These are phyloP conservation scores for Amanita muscaria DNA, from an alignment of 768 basidiomycete species.

Conservation along the genomic window DNA sequence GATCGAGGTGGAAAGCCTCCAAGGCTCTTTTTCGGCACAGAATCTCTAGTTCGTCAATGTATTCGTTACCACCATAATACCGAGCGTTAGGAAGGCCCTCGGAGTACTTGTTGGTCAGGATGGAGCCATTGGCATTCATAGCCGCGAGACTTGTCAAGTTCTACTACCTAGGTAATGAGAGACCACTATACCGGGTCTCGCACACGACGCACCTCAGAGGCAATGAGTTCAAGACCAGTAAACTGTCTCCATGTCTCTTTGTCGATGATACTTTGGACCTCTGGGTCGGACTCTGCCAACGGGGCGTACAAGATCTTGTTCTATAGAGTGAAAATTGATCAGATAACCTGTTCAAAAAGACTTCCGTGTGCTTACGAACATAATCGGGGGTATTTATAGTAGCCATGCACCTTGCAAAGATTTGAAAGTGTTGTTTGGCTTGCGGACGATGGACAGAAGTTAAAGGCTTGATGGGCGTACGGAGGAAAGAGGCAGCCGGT, in stretches of 20 bases:
- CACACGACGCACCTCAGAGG: slow-evolving; percentile 90
- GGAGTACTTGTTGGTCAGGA: slow-evolving; percentile 98
- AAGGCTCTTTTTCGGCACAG: slow-evolving; percentile 95
- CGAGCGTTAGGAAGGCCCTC: slow-evolving; percentile 97
- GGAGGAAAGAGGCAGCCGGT: neutral
- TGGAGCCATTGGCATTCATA: slow-evolving; percentile 98
- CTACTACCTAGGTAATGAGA: slow-evolving; percentile 30
- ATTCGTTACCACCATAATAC: slow-evolving; percentile 97
- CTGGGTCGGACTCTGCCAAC: slow-evolving; percentile 86
- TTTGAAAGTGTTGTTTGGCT: neutral
- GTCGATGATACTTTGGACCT: slow-evolving; percentile 95
- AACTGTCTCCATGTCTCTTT: slow-evolving; percentile 99
- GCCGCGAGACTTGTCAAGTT: slow-evolving; percentile 93
- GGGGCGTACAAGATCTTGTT: slow-evolving; percentile 89
- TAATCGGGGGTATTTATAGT: slow-evolving; percentile 50
- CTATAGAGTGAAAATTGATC: slow-evolving; percentile 31
- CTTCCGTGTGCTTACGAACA: slow-evolving; percentile 31
- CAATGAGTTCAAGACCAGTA: slow-evolving; percentile 96
- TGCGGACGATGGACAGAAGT: neutral
- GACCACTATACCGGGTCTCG: too few relatives aligned
- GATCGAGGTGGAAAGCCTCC: slow-evolving; percentile 92
- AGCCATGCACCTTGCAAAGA: slow-evolving; percentile 43
- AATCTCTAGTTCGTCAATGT: slow-evolving; percentile 91
- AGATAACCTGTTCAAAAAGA: slow-evolving; percentile 5
- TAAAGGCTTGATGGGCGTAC: slow-evolving; percentile 6